Evolutionary conservation across 805 yeast genomes (phyloP), one percentile per base, ranked within the genome.

Genomic region (Sungouiozyma ichnusensis): DNA sequence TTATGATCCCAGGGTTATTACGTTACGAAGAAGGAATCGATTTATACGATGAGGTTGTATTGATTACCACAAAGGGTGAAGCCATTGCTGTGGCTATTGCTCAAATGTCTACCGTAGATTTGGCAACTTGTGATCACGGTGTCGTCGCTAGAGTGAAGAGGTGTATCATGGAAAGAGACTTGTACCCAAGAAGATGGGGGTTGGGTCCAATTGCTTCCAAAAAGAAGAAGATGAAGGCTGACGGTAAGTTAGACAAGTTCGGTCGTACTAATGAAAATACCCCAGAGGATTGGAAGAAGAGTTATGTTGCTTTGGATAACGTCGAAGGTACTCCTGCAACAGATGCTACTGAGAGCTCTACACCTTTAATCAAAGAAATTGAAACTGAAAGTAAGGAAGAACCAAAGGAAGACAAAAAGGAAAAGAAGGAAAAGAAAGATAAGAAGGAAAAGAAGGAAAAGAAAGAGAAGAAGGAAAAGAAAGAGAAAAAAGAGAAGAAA

Each of bases 111-210:
- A 86, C 97, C 46, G 97, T 88, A 46, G 98, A 92, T 64, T 74
- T 92, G 57, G 88, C 96, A 48, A 70, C 92, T 27, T 90, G 97
- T 69, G 98, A 92, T 67, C 98, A 92, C 64, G 98, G 98, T 59
- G 87, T 88, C 47, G 98, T 90, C 59, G 96, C 98, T 53, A 87
- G 85, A 73, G 95, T 92, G 60, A 92, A 92, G 77, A 85, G 98
- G 73, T 90, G 97, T 73, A 92, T 92, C 58, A 92, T 92, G 98
- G 98, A 92, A 73, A 82, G 98, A 73, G 98, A 92, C 66, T 78
- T 95, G 40, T 92, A 92, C 68, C 98, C 98, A 69, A 84, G 98
- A 76, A 82, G 97, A 76, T 92, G 98, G 98, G 98, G 98, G 48
- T 72, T 92, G 56, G 98, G 98, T 57, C 98, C 98, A 57, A 85